Evolutionary conservation across 768 basidiomycete genomes (phyloP).

Genomic region (Lactifluus piperatus): DNA sequence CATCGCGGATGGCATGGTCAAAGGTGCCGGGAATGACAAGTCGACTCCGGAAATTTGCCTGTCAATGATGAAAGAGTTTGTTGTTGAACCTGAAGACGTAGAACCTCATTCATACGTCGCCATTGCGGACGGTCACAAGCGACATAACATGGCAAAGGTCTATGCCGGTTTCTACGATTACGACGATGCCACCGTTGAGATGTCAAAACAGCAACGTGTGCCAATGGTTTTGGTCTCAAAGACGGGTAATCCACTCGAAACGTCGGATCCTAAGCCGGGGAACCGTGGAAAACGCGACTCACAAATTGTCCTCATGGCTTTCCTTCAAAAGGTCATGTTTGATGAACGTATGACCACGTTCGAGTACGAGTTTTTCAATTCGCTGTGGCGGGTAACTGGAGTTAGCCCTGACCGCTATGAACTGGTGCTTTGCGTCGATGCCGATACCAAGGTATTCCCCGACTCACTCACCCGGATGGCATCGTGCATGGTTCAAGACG

Average conservation of each 20-base stretch:
- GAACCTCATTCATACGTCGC: constrained; percentile 95
- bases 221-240: constrained; percentile 96
- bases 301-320: constrained; percentile 95
- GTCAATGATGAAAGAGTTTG: constrained; percentile 94
- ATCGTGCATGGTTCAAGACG: constrained; percentile 92
- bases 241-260: constrained; percentile 86
- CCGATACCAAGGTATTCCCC: constrained; percentile 98
- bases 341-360: constrained; percentile 99
- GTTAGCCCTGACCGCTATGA: constrained; percentile 95
- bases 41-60: constrained; percentile 93
- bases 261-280: constrained; percentile 86
- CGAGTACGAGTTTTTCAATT: constrained; percentile 99
- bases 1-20: constrained; percentile 97
- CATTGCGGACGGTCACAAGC: constrained; percentile 98
- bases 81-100: constrained; percentile 73
- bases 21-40: constrained; percentile 82
- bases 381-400: constrained; percentile 91
- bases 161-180: constrained; percentile 97
- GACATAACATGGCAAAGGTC: constrained; percentile 99
- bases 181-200: constrained; percentile 82
- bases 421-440: constrained; percentile 91
- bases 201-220: constrained; percentile 91
- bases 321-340: constrained; percentile 99
- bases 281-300: constrained; percentile 98
- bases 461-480: constrained; percentile 95